Conservation (phyloP, 2,329 filamentous ascomycete genomes). For the Claviceps humidiphila region DNA sequence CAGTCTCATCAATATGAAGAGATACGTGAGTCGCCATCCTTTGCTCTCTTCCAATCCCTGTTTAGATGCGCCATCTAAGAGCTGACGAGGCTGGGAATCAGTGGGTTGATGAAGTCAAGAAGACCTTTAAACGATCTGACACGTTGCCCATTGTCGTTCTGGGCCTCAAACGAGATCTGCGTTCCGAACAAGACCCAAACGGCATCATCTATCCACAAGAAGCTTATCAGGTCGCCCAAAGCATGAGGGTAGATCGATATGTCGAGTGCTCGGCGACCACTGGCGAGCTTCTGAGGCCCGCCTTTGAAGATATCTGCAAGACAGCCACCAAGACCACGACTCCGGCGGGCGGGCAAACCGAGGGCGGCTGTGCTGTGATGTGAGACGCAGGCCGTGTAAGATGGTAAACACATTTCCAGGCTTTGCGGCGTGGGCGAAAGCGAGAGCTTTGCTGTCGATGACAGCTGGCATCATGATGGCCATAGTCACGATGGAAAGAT, state of each 20-base stretch:
- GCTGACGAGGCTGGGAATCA: constrained; percentile 14
- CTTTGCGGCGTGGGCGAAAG: neutral
- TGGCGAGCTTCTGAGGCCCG: constrained; percentile 42
- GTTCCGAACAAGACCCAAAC: constrained; percentile 44
- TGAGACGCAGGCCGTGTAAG: constrained; percentile 17
- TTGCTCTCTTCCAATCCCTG: constrained; percentile 1
- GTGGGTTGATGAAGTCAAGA: constrained; percentile 45
- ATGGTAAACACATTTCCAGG: too few relatives aligned
- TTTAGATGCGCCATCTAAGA: neutral
- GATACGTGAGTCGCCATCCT: constrained; percentile 29
- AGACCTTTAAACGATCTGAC: constrained; percentile 32
- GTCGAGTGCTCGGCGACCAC: constrained; percentile 50
- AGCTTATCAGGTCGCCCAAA: constrained; percentile 41
- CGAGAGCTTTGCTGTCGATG: neutral
- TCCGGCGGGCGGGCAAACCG: constrained; percentile 36
- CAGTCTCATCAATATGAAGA: constrained; percentile 44
- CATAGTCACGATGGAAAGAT: neutral
- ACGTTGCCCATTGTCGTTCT: constrained; percentile 41
- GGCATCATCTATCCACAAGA: constrained; percentile 50
- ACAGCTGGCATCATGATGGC: neutral
- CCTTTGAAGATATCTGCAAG: constrained; percentile 47
- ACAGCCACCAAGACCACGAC: constrained; percentile 38
- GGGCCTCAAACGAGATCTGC: constrained; percentile 47
- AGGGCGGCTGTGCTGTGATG: constrained; percentile 39
- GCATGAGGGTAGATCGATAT: constrained; percentile 48